Conservation (phyloP, 2,329 filamentous ascomycete genomes). For the Aspergillus nomiae region DNA sequence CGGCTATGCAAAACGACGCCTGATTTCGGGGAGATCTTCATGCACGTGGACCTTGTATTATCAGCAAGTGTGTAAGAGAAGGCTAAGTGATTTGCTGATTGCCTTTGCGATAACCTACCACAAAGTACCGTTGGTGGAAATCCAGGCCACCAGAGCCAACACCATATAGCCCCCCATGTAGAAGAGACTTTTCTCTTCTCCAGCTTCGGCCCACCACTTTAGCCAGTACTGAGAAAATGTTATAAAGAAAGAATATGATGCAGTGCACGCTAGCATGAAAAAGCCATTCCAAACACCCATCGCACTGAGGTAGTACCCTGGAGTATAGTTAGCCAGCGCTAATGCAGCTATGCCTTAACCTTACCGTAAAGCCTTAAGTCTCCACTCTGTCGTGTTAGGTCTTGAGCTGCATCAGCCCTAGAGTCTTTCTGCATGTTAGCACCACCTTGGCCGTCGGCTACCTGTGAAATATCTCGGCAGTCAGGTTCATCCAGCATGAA, state of each 20-base stretch:
- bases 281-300: neutral
- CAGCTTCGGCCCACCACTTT: neutral
- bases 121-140: neutral
- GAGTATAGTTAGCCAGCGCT: too few species aligned
- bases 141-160: neutral
- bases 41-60: neutral
- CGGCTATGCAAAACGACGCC: neutral
- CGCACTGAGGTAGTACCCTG: neutral
- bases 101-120: neutral
- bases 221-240: conserved; percentile 5
- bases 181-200: neutral
- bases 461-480: neutral
- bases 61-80: neutral
- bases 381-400: neutral
- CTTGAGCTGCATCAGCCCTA: neutral
- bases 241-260: conserved; percentile 5
- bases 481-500: neutral
- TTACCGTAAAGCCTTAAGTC: neutral
- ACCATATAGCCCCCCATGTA: neutral
- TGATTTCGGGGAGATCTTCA: neutral
- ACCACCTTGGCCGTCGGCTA: neutral
- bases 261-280: neutral
- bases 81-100: too few species aligned
- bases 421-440: neutral
- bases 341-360: too few species aligned